Evolutionary conservation across 768 basidiomycete genomes (phyloP).

Genomic region (Clavaria fumosa): DNA sequence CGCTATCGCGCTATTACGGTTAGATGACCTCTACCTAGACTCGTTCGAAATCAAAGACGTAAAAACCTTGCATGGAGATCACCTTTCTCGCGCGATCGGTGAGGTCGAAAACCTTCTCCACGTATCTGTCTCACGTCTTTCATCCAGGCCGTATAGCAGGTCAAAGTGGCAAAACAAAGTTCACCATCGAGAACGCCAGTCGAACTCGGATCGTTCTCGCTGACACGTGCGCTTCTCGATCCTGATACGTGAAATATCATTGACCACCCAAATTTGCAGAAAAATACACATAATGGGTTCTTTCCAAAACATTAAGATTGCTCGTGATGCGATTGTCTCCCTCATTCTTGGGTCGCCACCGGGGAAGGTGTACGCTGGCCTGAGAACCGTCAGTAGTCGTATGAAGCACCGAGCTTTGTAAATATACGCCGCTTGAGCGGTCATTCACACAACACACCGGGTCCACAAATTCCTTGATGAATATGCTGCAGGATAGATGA

Average conservation of each 20-base stretch:
- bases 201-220: slow-evolving; percentile 97
- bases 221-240: slow-evolving; percentile 71
- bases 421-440: background rate
- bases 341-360: slow-evolving; percentile 92
- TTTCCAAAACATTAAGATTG: slow-evolving; percentile 97
- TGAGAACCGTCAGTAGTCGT: slow-evolving; percentile 81
- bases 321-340: slow-evolving; percentile 89
- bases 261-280: slow-evolving; percentile 28
- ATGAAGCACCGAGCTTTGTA: slow-evolving; percentile 80
- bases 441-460: background rate
- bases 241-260: no score
- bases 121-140: slow-evolving; percentile 6
- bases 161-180: slow-evolving; percentile 97
- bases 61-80: slow-evolving; percentile 94
- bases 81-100: slow-evolving; percentile 96
- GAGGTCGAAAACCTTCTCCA: slow-evolving; percentile 11
- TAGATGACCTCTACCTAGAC: slow-evolving; percentile 96
- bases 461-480: no score
- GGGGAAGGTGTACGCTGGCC: slow-evolving; percentile 82
- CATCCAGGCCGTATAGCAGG: slow-evolving; percentile 84
- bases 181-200: slow-evolving; percentile 94
- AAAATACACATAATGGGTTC: slow-evolving; percentile 99
- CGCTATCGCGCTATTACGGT: slow-evolving; percentile 81
- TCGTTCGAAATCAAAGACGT: slow-evolving; percentile 99
- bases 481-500: no score